phyloP scores from a whole-genome alignment of 2,329 filamentous ascomycete species.

The Epicoccum sorghinum region DNA sequence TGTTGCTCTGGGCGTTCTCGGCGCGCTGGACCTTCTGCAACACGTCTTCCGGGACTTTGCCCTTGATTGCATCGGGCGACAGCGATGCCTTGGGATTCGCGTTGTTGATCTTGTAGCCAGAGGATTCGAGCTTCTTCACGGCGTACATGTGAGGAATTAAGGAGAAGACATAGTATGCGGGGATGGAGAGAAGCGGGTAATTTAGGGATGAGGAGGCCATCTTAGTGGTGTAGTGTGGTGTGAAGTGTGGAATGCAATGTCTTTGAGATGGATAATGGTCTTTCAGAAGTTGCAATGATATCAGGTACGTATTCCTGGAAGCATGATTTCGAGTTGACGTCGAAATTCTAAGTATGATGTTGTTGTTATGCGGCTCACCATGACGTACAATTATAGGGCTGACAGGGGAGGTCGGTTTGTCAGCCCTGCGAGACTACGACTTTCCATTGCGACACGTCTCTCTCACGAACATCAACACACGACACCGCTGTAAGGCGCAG shows the following conservation, averaged over 20 bases:
- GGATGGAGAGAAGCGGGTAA: constrained; percentile 36
- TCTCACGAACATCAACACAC: neutral
- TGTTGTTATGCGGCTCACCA: neutral
- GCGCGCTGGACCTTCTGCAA: constrained; percentile 37
- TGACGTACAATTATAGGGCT: neutral
- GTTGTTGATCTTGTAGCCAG: constrained; percentile 34
- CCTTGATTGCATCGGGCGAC: constrained; percentile 26
- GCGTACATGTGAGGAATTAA: constrained; percentile 31
- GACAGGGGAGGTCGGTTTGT: too few relatives aligned
- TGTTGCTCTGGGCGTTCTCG: constrained; percentile 34
- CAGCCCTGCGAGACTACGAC: neutral
- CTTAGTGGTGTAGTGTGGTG: neutral
- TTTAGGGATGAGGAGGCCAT: constrained; percentile 31
- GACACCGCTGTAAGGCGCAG: neutral
- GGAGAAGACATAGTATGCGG: constrained; percentile 36
- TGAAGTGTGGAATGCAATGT: too few relatives aligned
- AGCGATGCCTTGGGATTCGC: constrained; percentile 34
- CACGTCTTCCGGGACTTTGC: constrained; percentile 34
- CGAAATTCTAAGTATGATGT: neutral
- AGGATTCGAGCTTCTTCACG: constrained; percentile 14
- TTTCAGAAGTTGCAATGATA: too few relatives aligned
- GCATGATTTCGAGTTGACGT: neutral
- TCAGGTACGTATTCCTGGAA: too few relatives aligned
- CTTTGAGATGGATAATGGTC: too few relatives aligned
- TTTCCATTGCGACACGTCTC: neutral